phyloP scores from a whole-genome alignment of 768 basidiomycete species.

The Agrocybe praecox region DNA sequence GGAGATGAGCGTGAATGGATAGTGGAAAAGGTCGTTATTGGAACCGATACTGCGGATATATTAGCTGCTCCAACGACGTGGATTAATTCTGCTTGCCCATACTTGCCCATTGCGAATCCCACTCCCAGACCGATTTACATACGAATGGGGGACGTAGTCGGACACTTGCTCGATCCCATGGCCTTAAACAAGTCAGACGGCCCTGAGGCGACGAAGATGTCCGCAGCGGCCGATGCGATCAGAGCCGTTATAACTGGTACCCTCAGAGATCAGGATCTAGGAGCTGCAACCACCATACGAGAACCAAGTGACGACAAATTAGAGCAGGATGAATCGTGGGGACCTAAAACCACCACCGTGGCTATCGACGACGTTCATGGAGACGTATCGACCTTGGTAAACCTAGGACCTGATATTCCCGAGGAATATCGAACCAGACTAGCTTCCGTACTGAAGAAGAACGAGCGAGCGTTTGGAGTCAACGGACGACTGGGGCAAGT shows the following conservation, averaged over 20 bases:
- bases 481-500: background rate
- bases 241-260: slow-evolving; percentile 2
- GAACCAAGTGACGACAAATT: background rate
- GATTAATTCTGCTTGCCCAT: slow-evolving; percentile 1
- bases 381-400: too few species aligned
- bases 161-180: slow-evolving; percentile 3
- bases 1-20: too few species aligned
- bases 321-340: slow-evolving; percentile 9
- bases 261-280: slow-evolving; percentile 4
- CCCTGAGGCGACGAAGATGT: background rate
- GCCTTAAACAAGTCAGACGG: slow-evolving; percentile 4
- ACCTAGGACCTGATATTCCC: slow-evolving; percentile 6
- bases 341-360: slow-evolving; percentile 4
- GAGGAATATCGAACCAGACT: background rate
- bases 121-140: slow-evolving; percentile 3
- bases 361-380: background rate
- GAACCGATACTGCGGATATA: too few species aligned
- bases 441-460: background rate
- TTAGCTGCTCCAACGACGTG: slow-evolving; percentile 11
- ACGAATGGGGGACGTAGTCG: slow-evolving; percentile 11
- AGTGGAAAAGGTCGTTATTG: too few species aligned
- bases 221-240: slow-evolving; percentile 1
- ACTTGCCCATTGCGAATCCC: slow-evolving; percentile 10
- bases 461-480: slow-evolving; percentile 8
- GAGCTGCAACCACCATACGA: background rate